Conservation (phyloP, 495 filamentous ascomycete species). For the Cairneyella variabilis region DNA sequence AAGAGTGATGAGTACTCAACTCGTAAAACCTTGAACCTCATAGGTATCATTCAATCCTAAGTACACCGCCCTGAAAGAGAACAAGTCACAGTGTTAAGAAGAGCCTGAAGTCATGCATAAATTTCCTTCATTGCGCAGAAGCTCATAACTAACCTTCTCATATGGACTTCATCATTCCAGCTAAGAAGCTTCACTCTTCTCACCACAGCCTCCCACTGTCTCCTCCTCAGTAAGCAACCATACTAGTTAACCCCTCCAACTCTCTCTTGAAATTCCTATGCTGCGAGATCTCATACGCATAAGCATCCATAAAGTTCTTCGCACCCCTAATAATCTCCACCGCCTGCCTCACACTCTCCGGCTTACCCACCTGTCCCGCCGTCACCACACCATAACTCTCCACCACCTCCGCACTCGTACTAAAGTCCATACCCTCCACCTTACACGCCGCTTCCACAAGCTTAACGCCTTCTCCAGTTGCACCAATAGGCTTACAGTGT, state of each 20-base stretch:
- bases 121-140: no score
- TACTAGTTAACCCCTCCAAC: constrained; percentile 56
- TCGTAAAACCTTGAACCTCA: no score
- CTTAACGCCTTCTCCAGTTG: constrained; percentile 64
- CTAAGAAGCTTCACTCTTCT: no score
- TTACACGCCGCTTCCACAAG: constrained; percentile 57
- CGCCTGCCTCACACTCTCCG: constrained; percentile 51
- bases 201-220: no score
- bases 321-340: constrained; percentile 58
- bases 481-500: constrained; percentile 74
- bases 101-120: no score
- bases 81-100: no score
- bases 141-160: no score
- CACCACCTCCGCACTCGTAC: constrained; percentile 43
- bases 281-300: constrained; percentile 58
- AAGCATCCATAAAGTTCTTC: constrained; percentile 62
- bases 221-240: constrained; percentile 48
- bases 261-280: constrained; percentile 72
- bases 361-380: constrained; percentile 39
- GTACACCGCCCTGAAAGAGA: no score
- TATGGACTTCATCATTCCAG: no score
- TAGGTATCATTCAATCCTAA: no score
- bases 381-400: constrained; percentile 72
- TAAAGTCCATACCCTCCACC: constrained; percentile 50
- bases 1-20: no score